These are phyloP conservation scores for Tympanopsis confertula DNA, from an alignment of 2,329 filamentous ascomycete species.

Conservation along the genomic window DNA sequence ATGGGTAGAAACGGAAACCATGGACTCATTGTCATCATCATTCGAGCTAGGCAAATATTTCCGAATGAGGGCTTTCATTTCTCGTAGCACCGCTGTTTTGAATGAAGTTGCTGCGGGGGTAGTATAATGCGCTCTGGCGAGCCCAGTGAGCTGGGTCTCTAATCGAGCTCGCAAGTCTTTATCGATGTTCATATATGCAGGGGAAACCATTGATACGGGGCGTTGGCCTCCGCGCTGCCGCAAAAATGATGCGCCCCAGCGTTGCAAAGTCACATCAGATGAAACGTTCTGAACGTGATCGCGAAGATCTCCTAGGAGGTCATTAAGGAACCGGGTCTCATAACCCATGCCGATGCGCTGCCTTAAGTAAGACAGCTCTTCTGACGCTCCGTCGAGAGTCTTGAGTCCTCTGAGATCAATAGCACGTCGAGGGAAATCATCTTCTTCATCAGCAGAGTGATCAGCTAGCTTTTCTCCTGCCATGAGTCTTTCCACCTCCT, in stretches of 20 bases:
- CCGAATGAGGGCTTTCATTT: slow-evolving; percentile 76
- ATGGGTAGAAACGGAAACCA: slow-evolving; percentile 72
- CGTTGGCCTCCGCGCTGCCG: slow-evolving; percentile 57
- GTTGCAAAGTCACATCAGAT: slow-evolving; percentile 60
- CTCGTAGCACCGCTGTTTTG: slow-evolving; percentile 70
- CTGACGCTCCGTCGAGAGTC: slow-evolving; percentile 68
- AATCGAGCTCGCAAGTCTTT: slow-evolving; percentile 61
- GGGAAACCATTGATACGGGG: slow-evolving; percentile 57
- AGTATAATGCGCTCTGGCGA: slow-evolving; percentile 73
- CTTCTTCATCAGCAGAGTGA: slow-evolving; percentile 13
- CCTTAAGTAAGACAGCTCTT: slow-evolving; percentile 66
- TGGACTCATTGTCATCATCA: slow-evolving; percentile 85
- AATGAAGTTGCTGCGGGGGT: slow-evolving; percentile 73
- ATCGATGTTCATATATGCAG: slow-evolving; percentile 67
- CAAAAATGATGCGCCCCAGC: slow-evolving; percentile 72
- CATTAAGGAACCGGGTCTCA: slow-evolving; percentile 67
- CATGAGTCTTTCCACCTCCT: slow-evolving; percentile 68
- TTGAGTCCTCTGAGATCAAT: slow-evolving; percentile 63
- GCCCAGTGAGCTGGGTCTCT: slow-evolving; percentile 58
- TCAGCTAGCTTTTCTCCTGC: slow-evolving; percentile 49
- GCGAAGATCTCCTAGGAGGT: slow-evolving; percentile 68
- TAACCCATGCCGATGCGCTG: slow-evolving; percentile 78
- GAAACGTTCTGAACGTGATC: slow-evolving; percentile 69
- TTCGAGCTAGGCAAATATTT: slow-evolving; percentile 80
- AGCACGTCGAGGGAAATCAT: background rate